Conservation (phyloP, 805 yeast species). For the Phaffomyces antillensis region DNA sequence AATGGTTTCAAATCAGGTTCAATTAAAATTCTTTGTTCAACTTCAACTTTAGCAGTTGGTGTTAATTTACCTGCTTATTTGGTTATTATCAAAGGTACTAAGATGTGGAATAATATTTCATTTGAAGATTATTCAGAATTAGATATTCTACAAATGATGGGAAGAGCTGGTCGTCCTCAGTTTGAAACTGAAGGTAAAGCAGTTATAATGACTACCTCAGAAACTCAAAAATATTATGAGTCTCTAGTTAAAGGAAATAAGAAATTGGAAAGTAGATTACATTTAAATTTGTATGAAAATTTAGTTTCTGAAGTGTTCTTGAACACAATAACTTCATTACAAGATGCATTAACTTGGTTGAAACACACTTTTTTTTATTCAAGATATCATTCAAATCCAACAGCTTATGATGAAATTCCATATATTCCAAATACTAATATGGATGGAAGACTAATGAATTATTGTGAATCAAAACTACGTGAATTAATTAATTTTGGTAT, state of each 20-base stretch:
- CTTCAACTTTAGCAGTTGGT: constrained; percentile 56
- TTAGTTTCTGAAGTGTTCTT: constrained; percentile 38
- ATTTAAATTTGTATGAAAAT: constrained; percentile 32
- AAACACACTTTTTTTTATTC: constrained; percentile 43
- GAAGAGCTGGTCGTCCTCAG: constrained; percentile 59
- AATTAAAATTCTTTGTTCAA: constrained; percentile 42
- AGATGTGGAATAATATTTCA: constrained; percentile 45
- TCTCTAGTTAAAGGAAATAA: constrained; percentile 35
- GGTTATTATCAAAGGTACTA: constrained; percentile 57
- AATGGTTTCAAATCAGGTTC: constrained; percentile 34
- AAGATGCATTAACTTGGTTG: constrained; percentile 40
- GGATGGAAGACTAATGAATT: constrained; percentile 27
- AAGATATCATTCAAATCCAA: constrained; percentile 33
- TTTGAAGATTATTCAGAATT: constrained; percentile 47
- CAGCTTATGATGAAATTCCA: constrained; percentile 30
- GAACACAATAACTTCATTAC: constrained; percentile 29
- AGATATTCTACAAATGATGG: constrained; percentile 57
- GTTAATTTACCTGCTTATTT: constrained; percentile 55
- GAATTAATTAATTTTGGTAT: constrained; percentile 28
- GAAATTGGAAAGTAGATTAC: constrained; percentile 40
- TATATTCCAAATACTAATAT: constrained; percentile 14
- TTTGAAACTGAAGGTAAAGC: constrained; percentile 43
- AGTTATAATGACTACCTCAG: constrained; percentile 38
- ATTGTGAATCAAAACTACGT: constrained; percentile 28
- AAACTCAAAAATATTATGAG: constrained; percentile 32